Percentiles rank a stretch among this genome's conserved stretches.
phyloP scores from a whole-genome alignment of 306 rosid genomes.

The Citrullus colocynthis region DNA sequence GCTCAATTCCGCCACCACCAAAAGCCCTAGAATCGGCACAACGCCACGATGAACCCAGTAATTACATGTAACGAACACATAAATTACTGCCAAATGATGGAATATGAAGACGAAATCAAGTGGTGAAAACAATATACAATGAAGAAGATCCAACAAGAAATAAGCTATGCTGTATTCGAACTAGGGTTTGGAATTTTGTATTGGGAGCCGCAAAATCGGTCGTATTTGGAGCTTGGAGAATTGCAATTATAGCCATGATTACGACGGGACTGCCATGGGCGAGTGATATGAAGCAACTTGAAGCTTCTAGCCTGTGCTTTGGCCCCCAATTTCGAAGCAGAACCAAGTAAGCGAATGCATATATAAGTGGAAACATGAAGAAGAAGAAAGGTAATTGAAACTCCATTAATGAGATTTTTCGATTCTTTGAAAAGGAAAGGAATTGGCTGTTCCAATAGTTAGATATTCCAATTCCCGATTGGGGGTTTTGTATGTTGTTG shows the following conservation, averaged over 20 bases:
- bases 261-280: slow-evolving; percentile 34
- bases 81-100: slow-evolving; percentile 39
- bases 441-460: too few species aligned
- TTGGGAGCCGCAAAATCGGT: slow-evolving; percentile 25
- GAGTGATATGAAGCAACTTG: slow-evolving; percentile 39
- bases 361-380: slow-evolving; percentile 19
- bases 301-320: slow-evolving; percentile 20
- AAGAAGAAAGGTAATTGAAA: slow-evolving; percentile 19
- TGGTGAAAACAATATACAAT: slow-evolving; percentile 26
- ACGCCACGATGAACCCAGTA: slow-evolving; percentile 30
- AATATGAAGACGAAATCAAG: slow-evolving; percentile 22
- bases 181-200: slow-evolving; percentile 11
- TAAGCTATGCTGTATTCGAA: slow-evolving; percentile 34
- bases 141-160: slow-evolving; percentile 33
- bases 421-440: too few species aligned
- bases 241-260: slow-evolving; percentile 19
- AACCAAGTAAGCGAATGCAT: slow-evolving; percentile 18
- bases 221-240: background rate
- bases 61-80: slow-evolving; percentile 26
- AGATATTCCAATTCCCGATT: too few species aligned
- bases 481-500: too few species aligned
- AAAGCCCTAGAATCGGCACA: slow-evolving; percentile 22
- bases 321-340: slow-evolving; percentile 28
- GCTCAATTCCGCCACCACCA: slow-evolving; percentile 32
- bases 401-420: slow-evolving; percentile 16